These are phyloP conservation scores for Kazachstania bromeliacearum DNA, from an alignment of 805 yeast genomes.

Conservation along the genomic window DNA sequence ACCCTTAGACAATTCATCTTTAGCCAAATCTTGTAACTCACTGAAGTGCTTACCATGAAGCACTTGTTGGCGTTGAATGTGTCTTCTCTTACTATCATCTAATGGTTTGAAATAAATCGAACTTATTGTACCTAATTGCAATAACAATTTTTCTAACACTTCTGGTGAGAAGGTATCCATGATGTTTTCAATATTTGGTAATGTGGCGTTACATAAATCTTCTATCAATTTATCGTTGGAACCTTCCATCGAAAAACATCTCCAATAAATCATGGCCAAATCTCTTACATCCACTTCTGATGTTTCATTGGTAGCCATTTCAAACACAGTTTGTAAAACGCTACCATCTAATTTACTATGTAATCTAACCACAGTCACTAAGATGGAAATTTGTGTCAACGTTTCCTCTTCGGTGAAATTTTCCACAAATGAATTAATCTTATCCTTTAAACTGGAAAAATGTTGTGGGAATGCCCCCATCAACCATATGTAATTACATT, in stretches of 20 bases:
- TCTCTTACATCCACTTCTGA: constrained; percentile 74
- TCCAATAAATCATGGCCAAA: constrained; percentile 72
- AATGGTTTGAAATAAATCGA: constrained; percentile 87
- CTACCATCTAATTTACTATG: constrained; percentile 35
- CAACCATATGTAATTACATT: constrained; percentile 54
- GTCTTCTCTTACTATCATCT: constrained; percentile 40
- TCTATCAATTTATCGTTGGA: constrained; percentile 17
- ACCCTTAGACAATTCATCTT: constrained; percentile 56
- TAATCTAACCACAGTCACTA: constrained; percentile 56
- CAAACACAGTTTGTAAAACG: constrained; percentile 49
- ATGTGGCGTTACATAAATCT: constrained; percentile 30
- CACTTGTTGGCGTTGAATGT: constrained; percentile 28
- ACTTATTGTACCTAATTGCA: constrained; percentile 75
- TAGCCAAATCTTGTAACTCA: constrained; percentile 70
- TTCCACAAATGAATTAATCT: constrained; percentile 38
- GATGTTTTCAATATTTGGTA: constrained; percentile 66
- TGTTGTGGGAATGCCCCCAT: constrained; percentile 61
- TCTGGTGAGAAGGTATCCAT: constrained; percentile 62
- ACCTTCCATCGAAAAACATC: constrained; percentile 47
- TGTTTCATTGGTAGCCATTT: constrained; percentile 43
- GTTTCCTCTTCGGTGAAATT: constrained; percentile 53
- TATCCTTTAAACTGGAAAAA: constrained; percentile 43
- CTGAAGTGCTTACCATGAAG: constrained; percentile 51
- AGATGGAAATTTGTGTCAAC: constrained; percentile 46
- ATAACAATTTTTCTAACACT: constrained; percentile 55